Conservation (phyloP, 768 basidiomycete genomes). For the Serendipita indica region DNA sequence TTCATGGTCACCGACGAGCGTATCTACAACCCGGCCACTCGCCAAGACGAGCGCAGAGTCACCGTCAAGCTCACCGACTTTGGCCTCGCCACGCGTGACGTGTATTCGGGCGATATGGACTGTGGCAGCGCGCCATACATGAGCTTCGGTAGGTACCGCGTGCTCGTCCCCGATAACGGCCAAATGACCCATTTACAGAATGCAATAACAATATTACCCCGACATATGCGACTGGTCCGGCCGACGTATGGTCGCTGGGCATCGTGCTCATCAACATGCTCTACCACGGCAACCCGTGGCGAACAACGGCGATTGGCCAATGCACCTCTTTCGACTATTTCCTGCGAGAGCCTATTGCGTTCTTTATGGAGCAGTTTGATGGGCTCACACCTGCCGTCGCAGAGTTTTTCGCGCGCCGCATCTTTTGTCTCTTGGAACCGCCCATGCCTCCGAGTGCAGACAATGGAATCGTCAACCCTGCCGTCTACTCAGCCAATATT, state of each 20-base stretch:
- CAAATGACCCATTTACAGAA: constrained; percentile 34
- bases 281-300: constrained; percentile 98
- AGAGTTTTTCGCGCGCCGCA: constrained; percentile 65
- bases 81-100: constrained; percentile 81
- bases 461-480: too few relatives aligned
- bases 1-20: constrained; percentile 85
- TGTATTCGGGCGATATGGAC: constrained; percentile 88
- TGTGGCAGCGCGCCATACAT: constrained; percentile 98
- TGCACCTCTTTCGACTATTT: constrained; percentile 73
- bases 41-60: constrained; percentile 65
- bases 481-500: background rate
- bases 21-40: constrained; percentile 32
- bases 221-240: constrained; percentile 83
- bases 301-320: constrained; percentile 71
- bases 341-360: constrained; percentile 60
- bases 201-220: constrained; percentile 96
- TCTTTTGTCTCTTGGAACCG: constrained; percentile 68
- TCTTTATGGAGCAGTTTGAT: constrained; percentile 80
- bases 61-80: constrained; percentile 96
- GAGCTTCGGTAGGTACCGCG: constrained; percentile 64
- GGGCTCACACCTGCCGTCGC: constrained; percentile 82
- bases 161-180: background rate
- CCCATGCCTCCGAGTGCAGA: constrained; percentile 30
- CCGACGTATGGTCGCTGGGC: constrained; percentile 97
- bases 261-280: constrained; percentile 99